A percentile compares a stretch with the other conserved stretches of the same genome.
phyloP scores from a whole-genome alignment of 768 basidiomycete species.

The Lactifluus echinatus region DNA sequence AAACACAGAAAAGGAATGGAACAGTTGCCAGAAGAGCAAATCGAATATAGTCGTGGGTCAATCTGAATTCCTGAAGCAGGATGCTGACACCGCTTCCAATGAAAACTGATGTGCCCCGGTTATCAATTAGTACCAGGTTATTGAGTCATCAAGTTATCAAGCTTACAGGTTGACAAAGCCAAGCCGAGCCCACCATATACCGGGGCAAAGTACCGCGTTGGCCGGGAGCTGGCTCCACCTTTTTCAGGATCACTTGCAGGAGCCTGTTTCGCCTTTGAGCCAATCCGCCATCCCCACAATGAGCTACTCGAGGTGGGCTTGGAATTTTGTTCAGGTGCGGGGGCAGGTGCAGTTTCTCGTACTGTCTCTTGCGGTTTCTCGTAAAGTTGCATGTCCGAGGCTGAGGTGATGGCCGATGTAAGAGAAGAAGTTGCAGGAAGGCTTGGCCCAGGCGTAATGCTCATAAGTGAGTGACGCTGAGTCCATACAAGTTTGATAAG shows the following conservation, averaged over 20 bases:
- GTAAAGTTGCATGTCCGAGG: slow-evolving; percentile 47
- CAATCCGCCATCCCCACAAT: slow-evolving; percentile 23
- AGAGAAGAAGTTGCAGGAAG: slow-evolving; percentile 32
- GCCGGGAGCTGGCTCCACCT: slow-evolving; percentile 28
- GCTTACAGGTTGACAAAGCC: slow-evolving; percentile 53
- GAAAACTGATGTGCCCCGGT: slow-evolving; percentile 42
- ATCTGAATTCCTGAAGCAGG: slow-evolving; percentile 54
- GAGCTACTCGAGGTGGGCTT: slow-evolving; percentile 19
- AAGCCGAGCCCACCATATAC: slow-evolving; percentile 63
- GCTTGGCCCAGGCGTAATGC: slow-evolving; percentile 12
- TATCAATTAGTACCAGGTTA: too few species aligned
- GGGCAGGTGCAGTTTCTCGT: background rate
- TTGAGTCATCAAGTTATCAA: background rate
- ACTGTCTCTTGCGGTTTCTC: slow-evolving; percentile 33
- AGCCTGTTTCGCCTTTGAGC: slow-evolving; percentile 26
- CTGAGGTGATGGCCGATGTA: slow-evolving; percentile 39
- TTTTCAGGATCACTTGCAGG: slow-evolving; percentile 42
- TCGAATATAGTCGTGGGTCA: slow-evolving; percentile 55
- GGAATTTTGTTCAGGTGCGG: background rate
- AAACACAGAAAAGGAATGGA: slow-evolving; percentile 70
- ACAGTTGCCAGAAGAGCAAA: slow-evolving; percentile 57
- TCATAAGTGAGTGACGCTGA: slow-evolving; percentile 24
- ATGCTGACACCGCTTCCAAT: slow-evolving; percentile 50
- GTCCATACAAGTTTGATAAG: slow-evolving; percentile 77
- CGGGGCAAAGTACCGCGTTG: slow-evolving; percentile 57